phyloP scores from a whole-genome alignment of 2,329 filamentous ascomycete genomes.

The Fusarium transvaalense region DNA sequence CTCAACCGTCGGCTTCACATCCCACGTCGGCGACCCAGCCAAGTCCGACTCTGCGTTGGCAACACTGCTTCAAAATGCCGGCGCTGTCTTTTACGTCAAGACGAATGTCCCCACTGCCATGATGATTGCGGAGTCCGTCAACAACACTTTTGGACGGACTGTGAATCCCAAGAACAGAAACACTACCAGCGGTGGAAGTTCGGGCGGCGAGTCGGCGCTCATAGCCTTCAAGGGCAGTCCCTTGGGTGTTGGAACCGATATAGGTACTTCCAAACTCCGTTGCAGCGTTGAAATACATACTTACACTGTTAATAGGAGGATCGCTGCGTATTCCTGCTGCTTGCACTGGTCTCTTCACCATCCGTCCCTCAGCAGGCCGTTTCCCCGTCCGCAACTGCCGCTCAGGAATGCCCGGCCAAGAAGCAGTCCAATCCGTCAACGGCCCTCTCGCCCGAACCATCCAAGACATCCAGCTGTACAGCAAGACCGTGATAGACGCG shows the following conservation, averaged over 20 bases:
- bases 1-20: conserved; percentile 73
- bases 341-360: conserved; percentile 68
- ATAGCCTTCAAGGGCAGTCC: conserved; percentile 69
- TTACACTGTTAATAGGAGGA: conserved; percentile 54
- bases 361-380: conserved; percentile 68
- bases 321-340: conserved; percentile 67
- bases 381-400: conserved; percentile 67
- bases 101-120: conserved; percentile 72
- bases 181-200: conserved; percentile 73
- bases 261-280: conserved; percentile 51
- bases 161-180: conserved; percentile 71
- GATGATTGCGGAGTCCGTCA: conserved; percentile 77
- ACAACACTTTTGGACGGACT: conserved; percentile 73
- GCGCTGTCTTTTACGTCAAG: conserved; percentile 69
- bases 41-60: conserved; percentile 57
- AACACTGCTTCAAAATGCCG: conserved; percentile 59
- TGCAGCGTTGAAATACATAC: rapidly evolving
- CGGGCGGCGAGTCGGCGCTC: conserved; percentile 75
- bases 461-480: conserved; percentile 67
- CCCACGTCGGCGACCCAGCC: conserved; percentile 70
- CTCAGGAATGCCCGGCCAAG: conserved; percentile 73
- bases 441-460: conserved; percentile 71
- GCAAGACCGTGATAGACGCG: conserved; percentile 62
- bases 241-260: conserved; percentile 74
- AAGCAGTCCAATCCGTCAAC: conserved; percentile 73